Base-by-base conservation (phyloP, 148 eudicot species). In the Polygonum aviculare region DNA sequence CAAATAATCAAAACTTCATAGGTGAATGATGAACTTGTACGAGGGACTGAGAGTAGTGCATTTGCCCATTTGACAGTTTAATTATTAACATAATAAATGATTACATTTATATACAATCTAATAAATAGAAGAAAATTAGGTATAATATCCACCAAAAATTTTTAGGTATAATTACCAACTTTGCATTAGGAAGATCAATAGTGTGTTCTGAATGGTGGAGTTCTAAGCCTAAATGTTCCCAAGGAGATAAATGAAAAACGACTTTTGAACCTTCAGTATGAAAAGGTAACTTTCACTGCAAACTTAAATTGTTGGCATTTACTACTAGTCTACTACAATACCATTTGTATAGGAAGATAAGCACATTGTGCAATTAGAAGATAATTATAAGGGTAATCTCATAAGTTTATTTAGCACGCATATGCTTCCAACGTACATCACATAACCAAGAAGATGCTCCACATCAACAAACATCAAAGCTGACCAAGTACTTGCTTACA, bases 331-430 rank as follows among this genome's bases (percentile, higher is more conserved):
- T 44, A 44, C 47, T 44, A 44, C 47, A 26, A 26, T 26, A 26
- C 31, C 31, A 26, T 26, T 26, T 26, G 31, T 26, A 26, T 26
- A 19, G 7, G 16, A 54, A 54, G 47, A 54, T 1, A 54, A 0
- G 19, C 60, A 6, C 22, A 44, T 44, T 7, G 11, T 18, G 26
- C 10, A 54, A 54, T n/a, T 54, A 4, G 26, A 54, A n/a, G 26
- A 54, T 54, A 21, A 54, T 54, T 54, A 54, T 54, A 26, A 60
- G 65, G 65, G 12, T 57, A 57, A 57, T 57, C 63, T 57, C 63
- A 19, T 57, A 57, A 21, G 21, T 19, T 9, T 57, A 15, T 21
- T 8, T 22, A 57, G 33, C 36, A 11, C 15, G 3, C 14, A 2
- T 59, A 31, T 65, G 41, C 41, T 67, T 12, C 41, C 45, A 36